A percentile compares a stretch with the other conserved stretches of the same genome.
These are phyloP conservation scores for Pseudoperonospora humuli DNA, from an alignment of 352 stramenopile species.

Conservation along the genomic window DNA sequence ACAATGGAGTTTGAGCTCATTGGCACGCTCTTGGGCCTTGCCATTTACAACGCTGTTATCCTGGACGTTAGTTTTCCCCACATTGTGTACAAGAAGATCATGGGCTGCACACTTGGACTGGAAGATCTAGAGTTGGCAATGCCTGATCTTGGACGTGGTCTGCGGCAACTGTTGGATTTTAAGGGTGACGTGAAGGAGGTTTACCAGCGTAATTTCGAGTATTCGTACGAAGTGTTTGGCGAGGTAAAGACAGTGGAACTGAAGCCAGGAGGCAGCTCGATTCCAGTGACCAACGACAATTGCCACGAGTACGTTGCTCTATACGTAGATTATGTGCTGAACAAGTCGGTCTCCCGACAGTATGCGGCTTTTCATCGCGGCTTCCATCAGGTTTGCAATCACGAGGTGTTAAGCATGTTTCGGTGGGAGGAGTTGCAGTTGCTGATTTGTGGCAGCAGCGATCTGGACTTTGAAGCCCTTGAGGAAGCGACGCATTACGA, in stretches of 20 bases:
- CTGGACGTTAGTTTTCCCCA: constrained; percentile 76
- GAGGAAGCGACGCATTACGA: constrained; percentile 71
- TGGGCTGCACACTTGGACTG: constrained; percentile 42
- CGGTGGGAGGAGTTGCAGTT: constrained; percentile 74
- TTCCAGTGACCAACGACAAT: constrained; percentile 59
- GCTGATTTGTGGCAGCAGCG: constrained; percentile 62
- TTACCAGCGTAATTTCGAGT: constrained; percentile 69
- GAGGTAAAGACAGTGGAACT: constrained; percentile 73
- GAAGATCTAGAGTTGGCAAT: constrained; percentile 51
- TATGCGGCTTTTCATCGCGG: constrained; percentile 68
- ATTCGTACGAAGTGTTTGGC: constrained; percentile 76
- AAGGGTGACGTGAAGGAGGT: constrained; percentile 61
- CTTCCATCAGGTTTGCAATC: constrained; percentile 70
- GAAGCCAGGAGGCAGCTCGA: constrained; percentile 45
- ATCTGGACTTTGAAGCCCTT: constrained; percentile 74
- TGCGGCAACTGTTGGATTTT: constrained; percentile 62
- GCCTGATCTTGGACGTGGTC: constrained; percentile 49
- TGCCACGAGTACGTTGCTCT: constrained; percentile 60
- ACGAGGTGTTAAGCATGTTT: constrained; percentile 67
- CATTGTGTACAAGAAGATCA: constrained; percentile 80
- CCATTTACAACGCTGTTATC: constrained; percentile 84
- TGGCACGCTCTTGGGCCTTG: constrained; percentile 67
- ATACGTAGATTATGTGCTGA: constrained; percentile 71
- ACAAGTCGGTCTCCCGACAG: constrained; percentile 46
- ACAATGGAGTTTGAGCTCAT: constrained; percentile 85